Base-by-base conservation (phyloP, 768 basidiomycete genomes). In the Antrodiella citrinella region DNA sequence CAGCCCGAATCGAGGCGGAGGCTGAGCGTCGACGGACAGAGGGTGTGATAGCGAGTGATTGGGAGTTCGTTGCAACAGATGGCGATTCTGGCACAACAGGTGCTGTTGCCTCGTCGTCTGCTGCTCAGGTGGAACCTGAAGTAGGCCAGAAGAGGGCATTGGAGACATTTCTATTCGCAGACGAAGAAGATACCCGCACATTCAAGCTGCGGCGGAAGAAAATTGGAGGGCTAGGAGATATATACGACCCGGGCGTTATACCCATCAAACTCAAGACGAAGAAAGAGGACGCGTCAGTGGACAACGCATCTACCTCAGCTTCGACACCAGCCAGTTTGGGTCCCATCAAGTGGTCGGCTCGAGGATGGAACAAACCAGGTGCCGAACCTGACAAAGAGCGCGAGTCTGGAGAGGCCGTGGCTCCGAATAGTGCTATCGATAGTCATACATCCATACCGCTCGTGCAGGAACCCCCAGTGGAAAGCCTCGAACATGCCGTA, bases 201-300 rank as follows among this genome's bases (percentile, higher is more conserved):
- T 90, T 81, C 71, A 87, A 84, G 64, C 60, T 90, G 52, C 73
- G 80, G 54, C 82, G 79, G 71, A 84, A 81, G 68, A 80, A 73
- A 0, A 62, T 77, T 41, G 67, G 64, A 1, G 87, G 84, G 4
- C 70, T 89, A 10, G 89, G 85, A 11, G 84, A 90, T 57, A 77
- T 88, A 23, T 94, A 88, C 56, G 91, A 95, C 63, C 87, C 86
- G 3, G 84, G 81, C 1, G 59, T 80, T 19, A 80, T 90, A 44
- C 68, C 78, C 24, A 75, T 88, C 57, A 81, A 82, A 61, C 55
- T 78, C 25, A 85, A 82, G 67, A 57, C 61, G 52, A 81, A 77
- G 68, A 75, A 75, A 62, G 75, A 78, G 57, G 58, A 55, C 24
- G n/a, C 48, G 1, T 22, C 43, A 12, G 56, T 55, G 4, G 25